Evolutionary conservation across 2,329 filamentous ascomycete genomes (phyloP).

Genomic region (Fusarium ramigenum): DNA sequence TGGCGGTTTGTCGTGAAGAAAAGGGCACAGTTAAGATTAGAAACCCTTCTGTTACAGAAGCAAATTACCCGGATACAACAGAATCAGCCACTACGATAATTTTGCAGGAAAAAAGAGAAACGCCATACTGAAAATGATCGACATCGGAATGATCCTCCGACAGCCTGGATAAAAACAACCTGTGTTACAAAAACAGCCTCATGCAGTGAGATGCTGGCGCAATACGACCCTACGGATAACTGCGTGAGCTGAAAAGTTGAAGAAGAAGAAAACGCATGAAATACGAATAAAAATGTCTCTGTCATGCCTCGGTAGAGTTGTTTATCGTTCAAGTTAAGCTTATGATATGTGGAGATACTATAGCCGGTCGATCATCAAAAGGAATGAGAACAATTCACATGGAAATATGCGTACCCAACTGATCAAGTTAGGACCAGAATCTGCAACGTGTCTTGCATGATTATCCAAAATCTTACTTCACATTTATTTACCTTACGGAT

Average conservation of each 20-base stretch:
- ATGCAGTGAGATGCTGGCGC: background rate
- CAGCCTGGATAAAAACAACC: background rate
- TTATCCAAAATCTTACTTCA: background rate
- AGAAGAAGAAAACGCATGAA: background rate
- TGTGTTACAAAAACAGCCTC: background rate
- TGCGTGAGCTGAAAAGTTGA: conserved; percentile 2
- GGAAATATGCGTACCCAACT: background rate
- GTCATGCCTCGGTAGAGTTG: background rate
- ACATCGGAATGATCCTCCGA: conserved; percentile 15
- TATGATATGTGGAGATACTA: conserved; percentile 10
- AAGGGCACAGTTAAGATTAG: background rate
- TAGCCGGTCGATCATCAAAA: conserved; percentile 11
- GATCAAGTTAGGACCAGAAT: background rate
- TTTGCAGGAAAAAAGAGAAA: background rate
- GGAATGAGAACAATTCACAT: background rate
- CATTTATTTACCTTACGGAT: conserved; percentile 11
- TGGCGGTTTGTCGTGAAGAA: background rate
- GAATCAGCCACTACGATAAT: conserved; percentile 6
- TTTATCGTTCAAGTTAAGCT: conserved; percentile 11
- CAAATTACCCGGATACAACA: background rate
- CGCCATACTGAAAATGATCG: background rate
- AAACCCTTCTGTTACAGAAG: background rate
- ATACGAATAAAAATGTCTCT: background rate
- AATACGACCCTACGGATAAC: conserved; percentile 15
- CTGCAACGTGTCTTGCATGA: conserved; percentile 10